Conservation (phyloP, 305 asterid species). For the Stenogyne calaminthoides region DNA sequence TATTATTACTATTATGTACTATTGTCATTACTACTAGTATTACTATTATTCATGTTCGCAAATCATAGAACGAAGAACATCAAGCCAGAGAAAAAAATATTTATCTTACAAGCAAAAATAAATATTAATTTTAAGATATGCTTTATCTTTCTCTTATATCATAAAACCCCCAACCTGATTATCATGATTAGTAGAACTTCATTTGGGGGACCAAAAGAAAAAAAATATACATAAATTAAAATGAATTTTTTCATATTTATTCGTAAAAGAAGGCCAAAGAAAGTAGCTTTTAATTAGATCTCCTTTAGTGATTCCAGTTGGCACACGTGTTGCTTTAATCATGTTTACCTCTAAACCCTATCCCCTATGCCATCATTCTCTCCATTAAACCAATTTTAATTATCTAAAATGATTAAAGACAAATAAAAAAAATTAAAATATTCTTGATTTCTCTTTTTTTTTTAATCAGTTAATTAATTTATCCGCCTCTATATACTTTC, state of each 20-base stretch:
- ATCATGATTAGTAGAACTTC: slow-evolving; percentile 46
- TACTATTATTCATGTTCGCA: not conserved
- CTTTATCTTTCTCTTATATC: not conserved
- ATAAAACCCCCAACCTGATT: slow-evolving; percentile 24
- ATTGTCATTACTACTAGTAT: not conserved
- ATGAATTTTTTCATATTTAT: not conserved
- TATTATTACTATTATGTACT: too few relatives aligned
- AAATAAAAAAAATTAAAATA: not conserved
- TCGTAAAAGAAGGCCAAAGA: slow-evolving; percentile 18
- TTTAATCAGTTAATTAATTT: not conserved
- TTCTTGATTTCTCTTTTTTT: not conserved
- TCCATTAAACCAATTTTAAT: slow-evolving; percentile 39
- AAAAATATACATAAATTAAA: slow-evolving; percentile 7
- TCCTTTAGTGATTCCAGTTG: slow-evolving; percentile 61
- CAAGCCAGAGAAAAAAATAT: not conserved
- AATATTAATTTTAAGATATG: slow-evolving; percentile 25
- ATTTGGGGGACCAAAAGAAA: slow-evolving; percentile 47
- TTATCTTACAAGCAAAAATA: too few relatives aligned
- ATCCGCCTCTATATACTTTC: slow-evolving; percentile 18
- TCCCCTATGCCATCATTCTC: slow-evolving; percentile 54
- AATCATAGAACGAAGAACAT: too few relatives aligned
- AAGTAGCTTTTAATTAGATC: slow-evolving; percentile 33
- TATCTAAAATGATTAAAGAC: not conserved
- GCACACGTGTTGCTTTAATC: slow-evolving; percentile 76
- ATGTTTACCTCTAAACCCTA: slow-evolving; percentile 66